These are phyloP conservation scores for Pseudogymnoascus sp. DNA, from an alignment of 2,329 filamentous ascomycete genomes.

Conservation along the genomic window DNA sequence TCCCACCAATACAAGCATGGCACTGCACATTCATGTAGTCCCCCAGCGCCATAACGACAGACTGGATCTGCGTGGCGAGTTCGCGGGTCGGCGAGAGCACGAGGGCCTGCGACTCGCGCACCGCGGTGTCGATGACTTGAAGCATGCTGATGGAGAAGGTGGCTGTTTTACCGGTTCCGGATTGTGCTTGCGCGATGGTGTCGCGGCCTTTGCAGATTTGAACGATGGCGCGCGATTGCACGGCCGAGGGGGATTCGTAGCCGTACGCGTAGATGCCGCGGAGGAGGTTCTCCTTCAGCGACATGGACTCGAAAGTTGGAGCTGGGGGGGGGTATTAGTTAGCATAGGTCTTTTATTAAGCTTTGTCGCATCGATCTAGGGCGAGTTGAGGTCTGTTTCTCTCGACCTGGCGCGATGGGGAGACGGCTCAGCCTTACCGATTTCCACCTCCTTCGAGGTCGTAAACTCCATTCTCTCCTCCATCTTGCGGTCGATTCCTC, in stretches of 20 bases:
- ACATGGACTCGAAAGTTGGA: slow-evolving; percentile 14
- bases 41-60: slow-evolving; percentile 97
- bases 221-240: slow-evolving; percentile 96
- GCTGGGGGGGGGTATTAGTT: not conserved
- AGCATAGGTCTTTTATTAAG: not conserved
- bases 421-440: slow-evolving; percentile 3
- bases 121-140: slow-evolving; percentile 88
- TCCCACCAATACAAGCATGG: slow-evolving; percentile 96
- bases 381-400: not conserved
- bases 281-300: slow-evolving; percentile 70
- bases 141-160: slow-evolving; percentile 96
- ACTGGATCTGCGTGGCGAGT: slow-evolving; percentile 96
- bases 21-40: slow-evolving; percentile 99
- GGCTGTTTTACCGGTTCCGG: slow-evolving; percentile 92
- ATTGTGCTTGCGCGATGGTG: slow-evolving; percentile 96
- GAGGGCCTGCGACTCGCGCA: slow-evolving; percentile 88
- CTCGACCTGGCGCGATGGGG: not conserved
- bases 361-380: not conserved
- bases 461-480: slow-evolving; percentile 98
- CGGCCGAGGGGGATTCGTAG: slow-evolving; percentile 95
- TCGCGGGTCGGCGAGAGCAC: slow-evolving; percentile 95
- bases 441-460: slow-evolving; percentile 84
- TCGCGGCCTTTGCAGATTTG: slow-evolving; percentile 99
- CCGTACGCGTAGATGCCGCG: slow-evolving; percentile 98
- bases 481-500: slow-evolving; percentile 77